A percentile compares a stretch with the other conserved stretches of the same genome.
Evolutionary conservation across 345 rosid genomes (phyloP).

Genomic region (Melaleuca quinquenervia): DNA sequence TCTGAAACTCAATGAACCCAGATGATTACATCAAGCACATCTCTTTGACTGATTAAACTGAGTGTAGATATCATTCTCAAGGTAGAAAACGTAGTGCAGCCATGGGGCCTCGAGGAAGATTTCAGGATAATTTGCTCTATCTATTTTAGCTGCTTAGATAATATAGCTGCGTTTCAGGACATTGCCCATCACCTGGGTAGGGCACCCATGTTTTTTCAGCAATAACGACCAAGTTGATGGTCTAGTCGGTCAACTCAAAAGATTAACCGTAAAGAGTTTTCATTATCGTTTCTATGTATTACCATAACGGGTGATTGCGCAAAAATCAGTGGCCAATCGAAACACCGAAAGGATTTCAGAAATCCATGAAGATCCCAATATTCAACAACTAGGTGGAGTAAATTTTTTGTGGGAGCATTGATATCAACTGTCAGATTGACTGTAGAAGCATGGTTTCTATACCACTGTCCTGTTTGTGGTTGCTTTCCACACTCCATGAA

Average conservation of each 20-base stretch:
- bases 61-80: not conserved
- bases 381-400: not conserved
- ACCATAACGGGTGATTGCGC: no score
- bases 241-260: accelerated
- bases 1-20: no score
- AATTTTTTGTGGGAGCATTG: not conserved
- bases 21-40: accelerated
- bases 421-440: not conserved
- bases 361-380: not conserved
- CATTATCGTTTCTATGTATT: no score
- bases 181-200: not conserved
- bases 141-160: not conserved
- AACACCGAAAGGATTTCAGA: not conserved
- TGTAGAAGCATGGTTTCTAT: not conserved
- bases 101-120: not conserved
- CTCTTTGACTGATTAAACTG: not conserved
- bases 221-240: not conserved
- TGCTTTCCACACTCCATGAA: not conserved
- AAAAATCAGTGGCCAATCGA: not conserved
- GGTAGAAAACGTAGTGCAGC: accelerated
- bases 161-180: not conserved
- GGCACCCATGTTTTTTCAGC: not conserved
- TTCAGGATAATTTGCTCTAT: not conserved
- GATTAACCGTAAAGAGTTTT: no score
- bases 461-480: not conserved